Evolutionary conservation across 1,139 yeast species (phyloP).

Genomic region (Hanseniaspora gamundiae): DNA sequence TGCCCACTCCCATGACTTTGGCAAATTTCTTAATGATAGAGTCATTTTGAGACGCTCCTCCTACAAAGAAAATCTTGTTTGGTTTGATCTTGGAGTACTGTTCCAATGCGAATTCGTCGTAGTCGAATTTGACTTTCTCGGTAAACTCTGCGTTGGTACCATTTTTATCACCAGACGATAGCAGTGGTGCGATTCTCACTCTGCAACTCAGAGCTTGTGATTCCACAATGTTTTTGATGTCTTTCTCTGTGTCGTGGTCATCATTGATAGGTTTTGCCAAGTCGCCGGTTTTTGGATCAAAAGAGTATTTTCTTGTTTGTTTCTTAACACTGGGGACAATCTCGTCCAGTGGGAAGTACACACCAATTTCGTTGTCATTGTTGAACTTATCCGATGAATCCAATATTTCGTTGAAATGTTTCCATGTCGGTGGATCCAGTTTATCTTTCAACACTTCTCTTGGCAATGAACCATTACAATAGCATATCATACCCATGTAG

Average conservation of each 20-base stretch:
- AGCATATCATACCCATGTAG: constrained; percentile 93
- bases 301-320: constrained; percentile 39
- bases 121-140: constrained; percentile 21
- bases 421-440: constrained; percentile 42
- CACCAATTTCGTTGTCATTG: constrained; percentile 44
- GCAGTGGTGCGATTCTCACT: constrained; percentile 65
- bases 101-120: constrained; percentile 18
- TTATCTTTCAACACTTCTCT: constrained; percentile 63
- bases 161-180: constrained; percentile 23
- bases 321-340: constrained; percentile 73
- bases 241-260: constrained; percentile 31
- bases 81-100: constrained; percentile 37
- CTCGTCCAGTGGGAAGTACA: constrained; percentile 80
- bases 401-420: constrained; percentile 46
- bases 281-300: constrained; percentile 23
- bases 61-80: constrained; percentile 65
- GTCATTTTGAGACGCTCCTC: constrained; percentile 70
- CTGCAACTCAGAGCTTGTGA: constrained; percentile 82
- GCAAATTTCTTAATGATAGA: constrained; percentile 62
- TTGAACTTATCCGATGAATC: constrained; percentile 9
- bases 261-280: constrained; percentile 21
- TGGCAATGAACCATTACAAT: constrained; percentile 84
- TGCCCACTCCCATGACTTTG: constrained; percentile 46
- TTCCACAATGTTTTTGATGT: constrained; percentile 69
- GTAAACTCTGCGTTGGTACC: constrained; percentile 11